Evolutionary conservation across 257 asterid genomes (phyloP).

Genomic region (Echites panduratus): DNA sequence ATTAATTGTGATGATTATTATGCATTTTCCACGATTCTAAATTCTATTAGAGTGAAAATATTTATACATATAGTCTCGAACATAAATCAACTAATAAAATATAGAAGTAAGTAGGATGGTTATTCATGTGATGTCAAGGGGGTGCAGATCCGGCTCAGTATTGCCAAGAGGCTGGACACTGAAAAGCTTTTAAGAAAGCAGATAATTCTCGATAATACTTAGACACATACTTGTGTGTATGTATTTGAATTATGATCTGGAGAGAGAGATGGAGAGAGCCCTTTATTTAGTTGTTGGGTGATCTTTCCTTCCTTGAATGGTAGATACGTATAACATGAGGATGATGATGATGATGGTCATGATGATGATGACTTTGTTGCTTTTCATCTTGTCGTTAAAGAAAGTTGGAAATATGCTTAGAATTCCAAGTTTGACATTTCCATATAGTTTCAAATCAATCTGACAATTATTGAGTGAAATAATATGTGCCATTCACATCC

Average conservation of each 20-base stretch:
- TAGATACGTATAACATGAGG: constrained; percentile 17
- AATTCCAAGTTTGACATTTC: constrained; percentile 4
- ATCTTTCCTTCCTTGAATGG: constrained; percentile 32
- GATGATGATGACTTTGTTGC: constrained; percentile 28
- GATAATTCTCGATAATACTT: too few species aligned
- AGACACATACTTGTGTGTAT: too few species aligned
- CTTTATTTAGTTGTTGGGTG: constrained; percentile 30
- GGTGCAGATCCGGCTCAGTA: too few species aligned
- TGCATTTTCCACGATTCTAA: too few species aligned
- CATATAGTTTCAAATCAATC: not conserved
- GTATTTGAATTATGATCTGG: not conserved
- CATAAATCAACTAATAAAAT: too few species aligned
- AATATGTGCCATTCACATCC: constrained; percentile 11
- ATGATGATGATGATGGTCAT: constrained; percentile 7
- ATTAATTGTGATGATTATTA: too few species aligned
- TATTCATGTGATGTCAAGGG: too few species aligned
- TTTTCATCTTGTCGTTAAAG: constrained; percentile 18
- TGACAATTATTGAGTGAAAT: not conserved
- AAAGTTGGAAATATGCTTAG: not conserved
- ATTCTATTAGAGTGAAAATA: too few species aligned
- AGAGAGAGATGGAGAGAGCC: not conserved
- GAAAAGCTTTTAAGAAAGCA: too few species aligned
- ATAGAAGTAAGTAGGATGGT: too few species aligned
- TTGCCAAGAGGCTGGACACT: too few species aligned
- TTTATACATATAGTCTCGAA: too few species aligned